Evolutionary conservation across 345 rosid genomes (phyloP).

Genomic region (Eucalyptus erythrocorys): DNA sequence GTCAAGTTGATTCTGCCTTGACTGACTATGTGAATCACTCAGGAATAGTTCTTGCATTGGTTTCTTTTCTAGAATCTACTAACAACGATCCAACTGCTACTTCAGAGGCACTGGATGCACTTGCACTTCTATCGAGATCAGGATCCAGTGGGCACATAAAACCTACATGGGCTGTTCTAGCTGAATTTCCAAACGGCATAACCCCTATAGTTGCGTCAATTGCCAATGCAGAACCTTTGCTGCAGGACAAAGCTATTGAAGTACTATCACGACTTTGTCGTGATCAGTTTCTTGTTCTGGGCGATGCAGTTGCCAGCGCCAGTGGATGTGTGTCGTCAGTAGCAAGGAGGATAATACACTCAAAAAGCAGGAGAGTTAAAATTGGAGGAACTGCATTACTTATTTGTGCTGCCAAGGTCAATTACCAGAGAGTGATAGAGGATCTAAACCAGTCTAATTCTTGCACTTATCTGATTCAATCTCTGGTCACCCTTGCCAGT

Average conservation of each 20-base stretch:
- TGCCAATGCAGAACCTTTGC: slow-evolving; percentile 53
- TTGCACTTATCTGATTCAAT: slow-evolving; percentile 51
- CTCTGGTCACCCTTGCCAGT: slow-evolving; percentile 63
- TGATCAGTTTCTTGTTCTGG: slow-evolving; percentile 73
- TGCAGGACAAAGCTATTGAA: slow-evolving; percentile 97
- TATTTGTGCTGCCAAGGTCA: slow-evolving; percentile 86
- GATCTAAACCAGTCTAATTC: slow-evolving; percentile 74
- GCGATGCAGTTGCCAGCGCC: slow-evolving; percentile 54
- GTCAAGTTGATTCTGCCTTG: slow-evolving; percentile 48
- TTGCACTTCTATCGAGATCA: slow-evolving; percentile 80
- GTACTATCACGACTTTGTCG: slow-evolving; percentile 78
- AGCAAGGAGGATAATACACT: slow-evolving; percentile 67
- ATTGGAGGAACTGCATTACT: slow-evolving; percentile 95
- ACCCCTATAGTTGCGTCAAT: slow-evolving; percentile 78
- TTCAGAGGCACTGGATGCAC: slow-evolving; percentile 89
- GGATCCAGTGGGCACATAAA: slow-evolving; percentile 41
- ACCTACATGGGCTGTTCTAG: slow-evolving; percentile 94
- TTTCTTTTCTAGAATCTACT: slow-evolving; percentile 82
- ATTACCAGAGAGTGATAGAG: slow-evolving; percentile 71
- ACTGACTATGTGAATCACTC: slow-evolving; percentile 86
- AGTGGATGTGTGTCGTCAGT: slow-evolving; percentile 58
- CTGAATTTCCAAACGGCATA: slow-evolving; percentile 67
- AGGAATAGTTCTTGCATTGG: slow-evolving; percentile 90
- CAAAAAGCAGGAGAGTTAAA: slow-evolving; percentile 57
- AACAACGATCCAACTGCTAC: slow-evolving; percentile 50